Evolutionary conservation across 176 grass and related monocot species (phyloP).

Genomic region (Guadua angustifolia): DNA sequence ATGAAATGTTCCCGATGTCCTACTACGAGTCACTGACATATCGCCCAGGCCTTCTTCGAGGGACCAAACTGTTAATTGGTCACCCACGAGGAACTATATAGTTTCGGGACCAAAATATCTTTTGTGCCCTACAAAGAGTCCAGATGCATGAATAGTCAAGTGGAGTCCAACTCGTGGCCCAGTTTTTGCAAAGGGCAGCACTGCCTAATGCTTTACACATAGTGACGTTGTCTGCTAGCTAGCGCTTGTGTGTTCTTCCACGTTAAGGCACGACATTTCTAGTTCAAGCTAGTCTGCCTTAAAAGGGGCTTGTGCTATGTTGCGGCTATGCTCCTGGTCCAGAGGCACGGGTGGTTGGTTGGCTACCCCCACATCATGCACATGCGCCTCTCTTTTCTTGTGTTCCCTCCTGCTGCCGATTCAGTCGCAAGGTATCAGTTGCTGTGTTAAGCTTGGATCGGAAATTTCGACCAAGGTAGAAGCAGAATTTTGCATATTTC

Average conservation of each 20-base stretch:
- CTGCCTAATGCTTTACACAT: slow-evolving; percentile 12
- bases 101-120: neutral
- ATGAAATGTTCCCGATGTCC: neutral
- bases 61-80: neutral
- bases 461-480: neutral
- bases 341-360: slow-evolving; percentile 42
- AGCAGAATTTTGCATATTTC: neutral
- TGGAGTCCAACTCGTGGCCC: slow-evolving; percentile 30
- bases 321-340: slow-evolving; percentile 43
- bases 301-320: slow-evolving; percentile 37
- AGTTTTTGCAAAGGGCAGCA: neutral
- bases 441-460: neutral
- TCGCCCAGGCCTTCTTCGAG: neutral
- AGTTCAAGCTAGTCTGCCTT: slow-evolving; percentile 33
- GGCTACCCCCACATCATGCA: slow-evolving; percentile 1
- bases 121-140: neutral
- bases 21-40: neutral
- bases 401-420: neutral
- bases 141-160: neutral
- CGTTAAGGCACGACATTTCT: slow-evolving; percentile 46
- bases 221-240: neutral
- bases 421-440: neutral
- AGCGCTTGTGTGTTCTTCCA: slow-evolving; percentile 15
- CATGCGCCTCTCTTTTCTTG: neutral
- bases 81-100: neutral